phyloP scores from a whole-genome alignment of 225 moss, liverwort and hornwort genomes.

The Takakia lepidozioides region DNA sequence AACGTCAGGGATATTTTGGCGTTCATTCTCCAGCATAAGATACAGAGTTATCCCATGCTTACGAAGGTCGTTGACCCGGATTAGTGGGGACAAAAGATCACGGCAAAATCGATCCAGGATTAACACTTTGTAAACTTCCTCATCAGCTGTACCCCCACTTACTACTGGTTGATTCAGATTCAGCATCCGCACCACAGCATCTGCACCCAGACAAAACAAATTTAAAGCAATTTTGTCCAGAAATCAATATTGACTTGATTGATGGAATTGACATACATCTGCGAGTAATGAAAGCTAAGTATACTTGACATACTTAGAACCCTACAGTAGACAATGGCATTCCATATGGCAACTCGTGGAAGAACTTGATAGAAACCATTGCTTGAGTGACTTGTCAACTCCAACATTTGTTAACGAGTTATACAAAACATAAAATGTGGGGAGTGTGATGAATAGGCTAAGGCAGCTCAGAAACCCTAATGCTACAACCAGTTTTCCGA shows the following conservation, averaged over 20 bases:
- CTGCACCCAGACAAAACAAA: constrained; percentile 28
- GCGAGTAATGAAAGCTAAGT: background rate
- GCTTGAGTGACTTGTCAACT: no score
- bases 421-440: no score
- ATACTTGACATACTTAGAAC: no score
- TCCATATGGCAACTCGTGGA: no score
- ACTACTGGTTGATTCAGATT: constrained; percentile 91
- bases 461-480: no score
- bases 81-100: constrained; percentile 84
- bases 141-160: constrained; percentile 88
- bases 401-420: no score
- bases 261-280: constrained; percentile 14
- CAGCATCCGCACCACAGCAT: constrained; percentile 98
- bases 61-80: constrained; percentile 79
- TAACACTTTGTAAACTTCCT: constrained; percentile 96
- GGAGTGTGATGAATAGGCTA: no score
- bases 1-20: constrained; percentile 92
- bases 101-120: constrained; percentile 86
- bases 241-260: background rate
- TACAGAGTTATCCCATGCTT: constrained; percentile 97
- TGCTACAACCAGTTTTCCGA: no score
- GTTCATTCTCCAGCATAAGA: constrained; percentile 84
- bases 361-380: no score
- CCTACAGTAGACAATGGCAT: no score
- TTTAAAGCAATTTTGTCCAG: background rate